These are phyloP conservation scores for Galerina sulciceps DNA, from an alignment of 768 basidiomycete species.

Conservation along the genomic window DNA sequence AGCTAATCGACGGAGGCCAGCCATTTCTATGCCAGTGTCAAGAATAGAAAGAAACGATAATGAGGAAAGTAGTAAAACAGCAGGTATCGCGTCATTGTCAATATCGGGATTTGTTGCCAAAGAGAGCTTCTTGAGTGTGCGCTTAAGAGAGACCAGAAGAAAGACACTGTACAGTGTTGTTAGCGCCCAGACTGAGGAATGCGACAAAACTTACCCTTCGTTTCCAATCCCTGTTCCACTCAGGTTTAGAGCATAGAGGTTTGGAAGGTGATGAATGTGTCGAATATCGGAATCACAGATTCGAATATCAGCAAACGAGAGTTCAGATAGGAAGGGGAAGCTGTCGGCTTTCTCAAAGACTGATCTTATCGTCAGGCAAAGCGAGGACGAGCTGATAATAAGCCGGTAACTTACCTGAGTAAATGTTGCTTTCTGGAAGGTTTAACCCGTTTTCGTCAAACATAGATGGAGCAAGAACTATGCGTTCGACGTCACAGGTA, in stretches of 20 bases:
- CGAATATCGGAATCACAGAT: conserved; percentile 53
- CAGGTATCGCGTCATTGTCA: conserved; percentile 60
- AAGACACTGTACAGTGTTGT: conserved; percentile 48
- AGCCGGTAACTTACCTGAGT: conserved; percentile 40
- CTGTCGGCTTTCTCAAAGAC: conserved; percentile 55
- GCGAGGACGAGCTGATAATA: neutral
- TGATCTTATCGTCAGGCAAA: conserved; percentile 22
- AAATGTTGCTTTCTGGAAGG: conserved; percentile 43
- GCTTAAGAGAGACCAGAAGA: conserved; percentile 58
- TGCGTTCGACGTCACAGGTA: conserved; percentile 44
- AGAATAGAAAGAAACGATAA: conserved; percentile 55
- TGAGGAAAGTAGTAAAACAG: conserved; percentile 50
- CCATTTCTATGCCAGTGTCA: conserved; percentile 60
- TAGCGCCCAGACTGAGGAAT: neutral
- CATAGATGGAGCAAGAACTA: conserved; percentile 53
- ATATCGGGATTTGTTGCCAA: conserved; percentile 56
- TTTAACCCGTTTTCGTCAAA: conserved; percentile 54
- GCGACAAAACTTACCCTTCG: conserved; percentile 52
- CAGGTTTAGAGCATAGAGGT: conserved; percentile 48
- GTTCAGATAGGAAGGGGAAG: conserved; percentile 52
- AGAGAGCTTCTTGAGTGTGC: conserved; percentile 54
- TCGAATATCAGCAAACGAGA: conserved; percentile 51
- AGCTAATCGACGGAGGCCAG: conserved; percentile 58
- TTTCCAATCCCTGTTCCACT: conserved; percentile 61
- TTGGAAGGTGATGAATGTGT: conserved; percentile 57